Percentiles rank a stretch among this genome's conserved stretches.
Evolutionary conservation across 106 monocot genomes (phyloP).

Genomic region (Amphibolis antarctica): DNA sequence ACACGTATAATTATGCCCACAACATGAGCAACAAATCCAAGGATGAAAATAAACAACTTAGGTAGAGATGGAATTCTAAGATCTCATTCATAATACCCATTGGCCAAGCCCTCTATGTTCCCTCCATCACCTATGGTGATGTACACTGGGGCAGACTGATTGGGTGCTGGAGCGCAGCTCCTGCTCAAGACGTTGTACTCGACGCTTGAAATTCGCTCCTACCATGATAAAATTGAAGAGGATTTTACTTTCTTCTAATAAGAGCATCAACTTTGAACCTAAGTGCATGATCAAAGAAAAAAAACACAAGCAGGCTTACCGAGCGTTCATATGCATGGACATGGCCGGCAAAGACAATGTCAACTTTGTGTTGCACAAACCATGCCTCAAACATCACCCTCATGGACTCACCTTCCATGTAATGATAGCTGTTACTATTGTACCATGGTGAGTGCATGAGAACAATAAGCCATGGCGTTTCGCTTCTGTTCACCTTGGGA

Average conservation of each 20-base stretch:
- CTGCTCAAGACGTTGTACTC: constrained; percentile 19
- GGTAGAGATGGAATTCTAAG: no score
- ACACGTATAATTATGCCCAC: neutral
- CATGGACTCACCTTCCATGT: constrained; percentile 89
- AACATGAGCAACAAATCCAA: neutral
- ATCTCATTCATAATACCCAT: constrained; percentile 3
- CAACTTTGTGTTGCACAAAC: constrained; percentile 83
- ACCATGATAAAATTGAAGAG: neutral
- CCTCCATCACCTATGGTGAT: constrained; percentile 26
- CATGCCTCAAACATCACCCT: constrained; percentile 68
- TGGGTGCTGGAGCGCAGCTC: constrained; percentile 6
- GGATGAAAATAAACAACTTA: no score
- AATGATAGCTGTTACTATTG: constrained; percentile 85
- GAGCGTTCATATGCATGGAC: constrained; percentile 29
- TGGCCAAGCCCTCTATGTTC: constrained; percentile 19
- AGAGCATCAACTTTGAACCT: neutral
- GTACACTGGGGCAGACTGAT: constrained; percentile 19
- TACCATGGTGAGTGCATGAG: constrained; percentile 85
- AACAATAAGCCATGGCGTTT: constrained; percentile 84
- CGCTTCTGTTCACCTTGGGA: constrained; percentile 63
- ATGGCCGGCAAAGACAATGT: constrained; percentile 52
- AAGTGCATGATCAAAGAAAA: no score
- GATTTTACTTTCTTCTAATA: no score
- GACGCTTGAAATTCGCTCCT: constrained; percentile 16
- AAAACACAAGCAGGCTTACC: no score